Conservation (phyloP, 352 stramenopile species). For the Globisporangium mamillatum region DNA sequence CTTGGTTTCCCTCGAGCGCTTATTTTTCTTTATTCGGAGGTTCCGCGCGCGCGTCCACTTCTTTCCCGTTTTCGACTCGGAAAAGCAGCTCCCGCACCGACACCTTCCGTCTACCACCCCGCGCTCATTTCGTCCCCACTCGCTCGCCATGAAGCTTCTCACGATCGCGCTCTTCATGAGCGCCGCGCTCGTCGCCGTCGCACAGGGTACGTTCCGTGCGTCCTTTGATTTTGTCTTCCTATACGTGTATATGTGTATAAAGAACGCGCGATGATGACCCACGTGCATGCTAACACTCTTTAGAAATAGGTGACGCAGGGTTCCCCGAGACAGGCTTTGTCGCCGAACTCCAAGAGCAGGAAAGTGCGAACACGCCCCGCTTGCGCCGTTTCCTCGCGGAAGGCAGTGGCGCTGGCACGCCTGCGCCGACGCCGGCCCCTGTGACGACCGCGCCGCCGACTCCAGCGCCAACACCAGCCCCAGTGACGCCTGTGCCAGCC, state of each 20-base stretch:
- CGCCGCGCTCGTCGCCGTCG: constrained; percentile 23
- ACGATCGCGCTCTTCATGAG: constrained; percentile 23
- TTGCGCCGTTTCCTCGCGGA: constrained; percentile 13
- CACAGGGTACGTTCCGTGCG: constrained; percentile 2
- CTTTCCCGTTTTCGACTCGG: neutral
- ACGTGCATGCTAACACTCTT: neutral
- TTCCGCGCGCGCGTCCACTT: constrained; percentile 28
- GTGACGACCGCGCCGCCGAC: constrained; percentile 16
- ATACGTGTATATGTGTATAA: constrained; percentile 1
- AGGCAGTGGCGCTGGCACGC: neutral
- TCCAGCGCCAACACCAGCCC: constrained; percentile 18
- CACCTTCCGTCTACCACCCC: constrained; percentile 11
- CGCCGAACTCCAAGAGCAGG: constrained; percentile 17
- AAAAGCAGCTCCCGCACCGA: constrained; percentile 7
- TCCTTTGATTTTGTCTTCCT: neutral
- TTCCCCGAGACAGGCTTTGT: constrained; percentile 15
- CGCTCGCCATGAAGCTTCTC: constrained; percentile 35
- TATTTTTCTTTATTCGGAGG: constrained; percentile 46
- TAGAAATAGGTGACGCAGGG: constrained; percentile 21
- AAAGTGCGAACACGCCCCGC: constrained; percentile 9
- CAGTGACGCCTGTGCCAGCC: constrained; percentile 9
- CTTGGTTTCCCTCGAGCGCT: neutral
- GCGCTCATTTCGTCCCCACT: neutral
- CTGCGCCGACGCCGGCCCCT: constrained; percentile 20
- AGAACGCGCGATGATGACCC: neutral